Evolutionary conservation across 1,284 basidiomycete genomes (phyloP).

Genomic region (Stereum hirsutum): DNA sequence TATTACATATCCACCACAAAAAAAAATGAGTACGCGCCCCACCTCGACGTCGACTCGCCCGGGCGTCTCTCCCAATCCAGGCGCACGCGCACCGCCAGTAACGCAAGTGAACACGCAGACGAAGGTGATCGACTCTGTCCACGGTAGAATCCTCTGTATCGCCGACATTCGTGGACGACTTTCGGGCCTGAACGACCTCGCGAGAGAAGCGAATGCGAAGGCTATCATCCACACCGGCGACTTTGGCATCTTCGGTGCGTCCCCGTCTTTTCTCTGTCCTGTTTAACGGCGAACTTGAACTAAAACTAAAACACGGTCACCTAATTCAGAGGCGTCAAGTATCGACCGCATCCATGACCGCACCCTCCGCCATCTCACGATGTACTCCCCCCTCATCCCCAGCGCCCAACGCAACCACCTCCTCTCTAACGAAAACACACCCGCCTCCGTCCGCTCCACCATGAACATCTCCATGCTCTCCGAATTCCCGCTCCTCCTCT

Average conservation of each 20-base stretch:
- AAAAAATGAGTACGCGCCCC: too few species aligned
- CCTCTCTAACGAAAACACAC: slow-evolving; percentile 56
- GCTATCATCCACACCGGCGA: slow-evolving; percentile 98
- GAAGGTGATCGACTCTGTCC: slow-evolving; percentile 62
- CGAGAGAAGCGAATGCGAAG: slow-evolving; percentile 80
- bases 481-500: slow-evolving; percentile 88
- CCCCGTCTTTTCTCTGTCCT: background rate
- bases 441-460: slow-evolving; percentile 52
- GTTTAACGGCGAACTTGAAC: slow-evolving; percentile 8
- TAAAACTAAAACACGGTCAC: slow-evolving; percentile 3
- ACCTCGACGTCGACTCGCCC: slow-evolving; percentile 50
- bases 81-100: slow-evolving; percentile 26
- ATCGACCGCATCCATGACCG: slow-evolving; percentile 89
- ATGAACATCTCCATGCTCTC: slow-evolving; percentile 73
- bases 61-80: slow-evolving; percentile 44
- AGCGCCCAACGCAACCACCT: slow-evolving; percentile 76
- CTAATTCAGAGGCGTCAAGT: slow-evolving; percentile 62
- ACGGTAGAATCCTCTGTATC: slow-evolving; percentile 89
- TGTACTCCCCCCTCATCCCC: slow-evolving; percentile 95
- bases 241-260: slow-evolving; percentile 93
- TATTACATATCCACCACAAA: too few species aligned
- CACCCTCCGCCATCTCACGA: slow-evolving; percentile 91
- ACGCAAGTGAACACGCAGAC: slow-evolving; percentile 73
- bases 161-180: slow-evolving; percentile 91
- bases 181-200: slow-evolving; percentile 85